Conservation (phyloP, 2,329 filamentous ascomycete genomes). For the Fusarium acutatum region DNA sequence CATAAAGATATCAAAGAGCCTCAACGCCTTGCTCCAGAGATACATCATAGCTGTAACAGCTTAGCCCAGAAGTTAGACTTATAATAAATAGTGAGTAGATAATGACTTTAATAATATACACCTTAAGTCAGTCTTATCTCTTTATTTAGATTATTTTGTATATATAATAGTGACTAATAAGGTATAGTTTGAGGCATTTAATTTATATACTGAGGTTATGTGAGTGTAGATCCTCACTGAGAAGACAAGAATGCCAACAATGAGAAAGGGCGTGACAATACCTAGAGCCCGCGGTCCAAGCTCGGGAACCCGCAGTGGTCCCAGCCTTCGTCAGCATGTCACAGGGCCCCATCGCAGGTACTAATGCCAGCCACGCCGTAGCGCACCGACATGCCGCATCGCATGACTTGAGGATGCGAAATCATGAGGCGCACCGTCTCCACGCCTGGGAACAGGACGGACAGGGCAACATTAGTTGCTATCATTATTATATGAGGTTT, state of each 20-base stretch:
- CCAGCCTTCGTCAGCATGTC: neutral
- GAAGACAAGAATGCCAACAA: neutral
- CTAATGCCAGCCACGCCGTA: neutral
- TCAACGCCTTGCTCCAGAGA: too few relatives aligned
- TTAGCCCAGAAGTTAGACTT: neutral
- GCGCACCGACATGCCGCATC: neutral
- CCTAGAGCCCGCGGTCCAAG: neutral
- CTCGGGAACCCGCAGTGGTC: neutral
- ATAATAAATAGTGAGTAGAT: neutral
- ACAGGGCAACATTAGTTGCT: too few relatives aligned
- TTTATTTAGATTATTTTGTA: neutral
- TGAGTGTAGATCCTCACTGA: neutral
- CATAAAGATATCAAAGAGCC: neutral
- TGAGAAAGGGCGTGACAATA: neutral
- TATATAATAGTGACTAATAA: neutral
- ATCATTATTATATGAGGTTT: too few relatives aligned
- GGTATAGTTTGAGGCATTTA: neutral
- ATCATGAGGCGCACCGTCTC: neutral
- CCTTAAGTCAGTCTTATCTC: neutral
- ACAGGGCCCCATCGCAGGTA: neutral
- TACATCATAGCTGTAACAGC: neutral
- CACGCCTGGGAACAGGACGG: too few relatives aligned
- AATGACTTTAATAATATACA: neutral
- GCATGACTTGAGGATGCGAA: neutral
- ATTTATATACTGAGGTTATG: neutral